Conservation (phyloP, 805 yeast genomes). For the Metschnikowia bowlesiae region DNA sequence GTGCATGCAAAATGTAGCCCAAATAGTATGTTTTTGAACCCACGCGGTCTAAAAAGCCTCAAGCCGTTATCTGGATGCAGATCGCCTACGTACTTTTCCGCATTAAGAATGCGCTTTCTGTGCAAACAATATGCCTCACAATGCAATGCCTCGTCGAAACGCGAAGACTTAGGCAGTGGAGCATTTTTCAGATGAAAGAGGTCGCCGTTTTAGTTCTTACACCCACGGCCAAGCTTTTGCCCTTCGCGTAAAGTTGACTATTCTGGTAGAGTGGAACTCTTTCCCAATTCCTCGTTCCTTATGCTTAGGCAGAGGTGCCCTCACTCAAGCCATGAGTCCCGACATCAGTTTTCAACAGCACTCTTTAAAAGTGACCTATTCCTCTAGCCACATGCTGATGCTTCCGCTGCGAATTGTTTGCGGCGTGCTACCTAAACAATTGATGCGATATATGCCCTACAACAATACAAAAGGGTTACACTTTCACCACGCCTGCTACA, state of each 20-base stretch:
- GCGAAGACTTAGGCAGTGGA: neutral
- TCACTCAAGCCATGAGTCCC: neutral
- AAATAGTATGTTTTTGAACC: neutral
- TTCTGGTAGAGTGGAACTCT: too few species aligned
- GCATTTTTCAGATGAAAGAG: neutral
- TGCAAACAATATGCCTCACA: neutral
- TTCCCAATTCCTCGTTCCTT: too few species aligned
- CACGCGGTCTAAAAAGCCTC: neutral
- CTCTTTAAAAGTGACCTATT: neutral
- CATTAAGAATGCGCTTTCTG: neutral
- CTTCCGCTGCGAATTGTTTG: neutral
- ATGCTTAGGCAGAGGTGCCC: too few species aligned
- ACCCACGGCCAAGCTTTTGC: neutral
- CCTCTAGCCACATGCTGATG: neutral
- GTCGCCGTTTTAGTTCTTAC: neutral
- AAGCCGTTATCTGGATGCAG: neutral
- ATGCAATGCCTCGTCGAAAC: neutral
- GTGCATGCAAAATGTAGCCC: neutral
- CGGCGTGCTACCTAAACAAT: neutral
- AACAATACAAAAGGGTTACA: neutral
- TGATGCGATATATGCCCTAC: neutral
- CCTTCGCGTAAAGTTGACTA: neutral
- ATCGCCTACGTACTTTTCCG: neutral
- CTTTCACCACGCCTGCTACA: neutral
- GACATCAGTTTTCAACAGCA: neutral